Evolutionary conservation across 2,329 filamentous ascomycete genomes (phyloP).

Genomic region (Penicillium decumbens): DNA sequence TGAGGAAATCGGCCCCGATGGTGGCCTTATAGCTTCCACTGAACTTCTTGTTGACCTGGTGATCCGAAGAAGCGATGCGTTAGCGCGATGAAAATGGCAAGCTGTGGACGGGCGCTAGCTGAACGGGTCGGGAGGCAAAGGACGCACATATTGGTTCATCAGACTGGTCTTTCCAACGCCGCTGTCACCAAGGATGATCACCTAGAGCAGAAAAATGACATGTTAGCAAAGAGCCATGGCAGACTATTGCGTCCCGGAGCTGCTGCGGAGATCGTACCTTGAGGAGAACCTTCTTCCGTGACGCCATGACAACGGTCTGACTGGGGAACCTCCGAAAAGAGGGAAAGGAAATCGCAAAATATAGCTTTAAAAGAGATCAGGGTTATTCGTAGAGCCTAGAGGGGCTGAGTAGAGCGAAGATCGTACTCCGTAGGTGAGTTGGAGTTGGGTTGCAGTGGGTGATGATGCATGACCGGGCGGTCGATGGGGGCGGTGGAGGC

Average conservation of each 20-base stretch:
- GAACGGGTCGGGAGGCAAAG: background rate
- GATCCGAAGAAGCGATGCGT: slow-evolving; percentile 4
- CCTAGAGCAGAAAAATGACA: slow-evolving; percentile 51
- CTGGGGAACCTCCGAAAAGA: background rate
- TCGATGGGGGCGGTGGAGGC: slow-evolving; percentile 28
- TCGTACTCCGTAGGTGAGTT: slow-evolving; percentile 11
- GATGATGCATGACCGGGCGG: slow-evolving; percentile 36
- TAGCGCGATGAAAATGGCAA: slow-evolving; percentile 15
- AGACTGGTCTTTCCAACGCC: slow-evolving; percentile 98
- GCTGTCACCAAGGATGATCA: slow-evolving; percentile 98
- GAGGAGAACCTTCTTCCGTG: slow-evolving; percentile 83
- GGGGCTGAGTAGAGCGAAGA: background rate
- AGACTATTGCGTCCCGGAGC: slow-evolving; percentile 9
- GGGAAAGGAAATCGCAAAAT: background rate
- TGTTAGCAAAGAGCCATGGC: slow-evolving; percentile 7
- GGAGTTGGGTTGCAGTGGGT: slow-evolving; percentile 26
- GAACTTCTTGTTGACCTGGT: slow-evolving; percentile 99
- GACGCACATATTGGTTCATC: slow-evolving; percentile 99
- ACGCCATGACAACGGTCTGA: slow-evolving; percentile 55
- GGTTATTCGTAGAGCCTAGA: background rate
- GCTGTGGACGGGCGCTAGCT: slow-evolving; percentile 6
- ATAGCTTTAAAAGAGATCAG: background rate
- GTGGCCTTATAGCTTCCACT: slow-evolving; percentile 99
- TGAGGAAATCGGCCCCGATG: slow-evolving; percentile 97
- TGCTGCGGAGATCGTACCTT: slow-evolving; percentile 57